A percentile compares a stretch with the other conserved stretches of the same genome.
Conservation (phyloP, 331 rosid genomes). For the Dryas integrifolia region DNA sequence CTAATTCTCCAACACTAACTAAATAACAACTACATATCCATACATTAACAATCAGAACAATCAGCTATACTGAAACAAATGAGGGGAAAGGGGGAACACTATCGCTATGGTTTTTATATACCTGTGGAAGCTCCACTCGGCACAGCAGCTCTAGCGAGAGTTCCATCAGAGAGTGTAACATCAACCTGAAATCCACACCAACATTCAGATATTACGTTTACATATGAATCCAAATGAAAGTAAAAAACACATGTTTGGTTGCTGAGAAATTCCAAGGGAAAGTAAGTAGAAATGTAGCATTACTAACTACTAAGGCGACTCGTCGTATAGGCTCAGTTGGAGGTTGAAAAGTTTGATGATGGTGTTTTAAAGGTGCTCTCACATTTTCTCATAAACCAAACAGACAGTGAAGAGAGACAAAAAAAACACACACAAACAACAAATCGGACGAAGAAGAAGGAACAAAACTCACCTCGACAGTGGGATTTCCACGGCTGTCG, state of each 20-base stretch:
- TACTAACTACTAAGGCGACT: too few relatives aligned
- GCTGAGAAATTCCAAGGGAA: not conserved
- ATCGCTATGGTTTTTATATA: conserved; percentile 13
- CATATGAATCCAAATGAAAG: not conserved
- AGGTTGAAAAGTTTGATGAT: not conserved
- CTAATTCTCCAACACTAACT: not conserved
- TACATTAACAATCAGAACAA: not conserved
- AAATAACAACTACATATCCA: not conserved
- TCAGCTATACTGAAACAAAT: not conserved
- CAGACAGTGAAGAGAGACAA: not conserved
- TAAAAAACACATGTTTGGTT: not conserved
- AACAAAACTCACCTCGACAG: conserved; percentile 66
- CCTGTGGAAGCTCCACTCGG: conserved; percentile 99
- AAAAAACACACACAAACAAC: not conserved
- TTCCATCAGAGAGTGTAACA: conserved; percentile 53
- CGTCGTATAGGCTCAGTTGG: too few relatives aligned
- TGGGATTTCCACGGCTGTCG: conserved; percentile 95
- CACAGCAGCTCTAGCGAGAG: conserved; percentile 81
- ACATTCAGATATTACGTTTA: conserved; percentile 10
- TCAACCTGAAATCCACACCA: conserved; percentile 47
- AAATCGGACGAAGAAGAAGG: not conserved
- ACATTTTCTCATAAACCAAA: conserved; percentile 14
- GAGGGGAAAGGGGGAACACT: not conserved
- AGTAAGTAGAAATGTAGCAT: too few relatives aligned
- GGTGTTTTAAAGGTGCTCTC: not conserved